Evolutionary conservation across 345 rosid genomes (phyloP).

Genomic region (Barbarea vulgaris): DNA sequence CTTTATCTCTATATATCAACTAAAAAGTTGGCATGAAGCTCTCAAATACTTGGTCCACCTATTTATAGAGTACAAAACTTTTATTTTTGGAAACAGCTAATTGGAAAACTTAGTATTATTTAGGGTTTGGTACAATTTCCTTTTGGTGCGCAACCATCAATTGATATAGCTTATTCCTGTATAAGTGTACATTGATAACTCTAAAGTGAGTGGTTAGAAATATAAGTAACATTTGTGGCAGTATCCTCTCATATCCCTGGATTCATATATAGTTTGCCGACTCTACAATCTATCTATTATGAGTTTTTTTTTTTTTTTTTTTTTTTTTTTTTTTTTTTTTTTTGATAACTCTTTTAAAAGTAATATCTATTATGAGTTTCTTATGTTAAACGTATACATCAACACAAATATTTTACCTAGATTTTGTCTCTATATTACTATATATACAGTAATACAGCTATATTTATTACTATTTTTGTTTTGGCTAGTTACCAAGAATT

Average conservation of each 20-base stretch:
- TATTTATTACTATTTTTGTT: not conserved
- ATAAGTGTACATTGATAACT: not conserved
- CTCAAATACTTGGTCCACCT: slow-evolving; percentile 31
- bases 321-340: no score
- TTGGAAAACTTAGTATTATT: not conserved
- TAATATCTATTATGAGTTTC: not conserved
- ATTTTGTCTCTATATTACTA: not conserved
- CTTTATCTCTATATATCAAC: not conserved
- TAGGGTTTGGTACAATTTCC: slow-evolving; percentile 23
- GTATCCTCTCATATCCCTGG: slow-evolving; percentile 3
- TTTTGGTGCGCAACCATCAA: slow-evolving; percentile 15
- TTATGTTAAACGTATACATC: not conserved
- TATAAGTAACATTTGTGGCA: not conserved
- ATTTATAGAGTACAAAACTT: slow-evolving; percentile 11
- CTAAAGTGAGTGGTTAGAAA: not conserved
- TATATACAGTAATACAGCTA: no score
- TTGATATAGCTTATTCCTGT: slow-evolving; percentile 1
- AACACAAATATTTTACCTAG: not conserved
- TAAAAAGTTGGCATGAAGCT: slow-evolving; percentile 37
- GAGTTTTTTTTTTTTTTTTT: no score
- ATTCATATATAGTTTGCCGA: slow-evolving; percentile 16
- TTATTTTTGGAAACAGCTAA: slow-evolving; percentile 9
- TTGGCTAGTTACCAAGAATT: not conserved
- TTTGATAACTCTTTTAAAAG: no score
- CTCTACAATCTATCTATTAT: not conserved